Evolutionary conservation across 2,329 filamentous ascomycete species (phyloP).

Genomic region (Geosmithia morbida): DNA sequence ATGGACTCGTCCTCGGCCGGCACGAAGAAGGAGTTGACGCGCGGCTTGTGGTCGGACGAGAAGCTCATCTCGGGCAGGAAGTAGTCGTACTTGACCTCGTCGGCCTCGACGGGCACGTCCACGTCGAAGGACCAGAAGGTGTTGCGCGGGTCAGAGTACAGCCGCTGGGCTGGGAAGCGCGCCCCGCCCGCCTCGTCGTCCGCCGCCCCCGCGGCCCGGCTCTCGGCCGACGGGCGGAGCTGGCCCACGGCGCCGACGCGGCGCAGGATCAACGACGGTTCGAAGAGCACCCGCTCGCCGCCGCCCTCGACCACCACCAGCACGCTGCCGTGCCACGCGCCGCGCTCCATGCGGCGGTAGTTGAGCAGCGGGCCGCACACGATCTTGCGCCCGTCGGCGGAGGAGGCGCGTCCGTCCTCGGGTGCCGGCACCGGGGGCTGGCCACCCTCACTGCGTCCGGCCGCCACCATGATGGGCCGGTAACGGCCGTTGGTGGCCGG

Average conservation of each 20-base stretch:
- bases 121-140: conserved; percentile 94
- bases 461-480: conserved; percentile 34
- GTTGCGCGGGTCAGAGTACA: conserved; percentile 51
- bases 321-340: conserved; percentile 71
- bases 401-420: conserved; percentile 5
- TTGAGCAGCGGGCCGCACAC: conserved; percentile 64
- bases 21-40: conserved; percentile 65
- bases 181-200: conserved; percentile 13
- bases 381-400: conserved; percentile 40
- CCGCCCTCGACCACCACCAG: conserved; percentile 68
- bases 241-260: conserved; percentile 16
- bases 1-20: conserved; percentile 74
- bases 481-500: conserved; percentile 16
- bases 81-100: conserved; percentile 69
- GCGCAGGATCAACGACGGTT: conserved; percentile 44
- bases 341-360: conserved; percentile 60
- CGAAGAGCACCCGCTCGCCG: conserved; percentile 37
- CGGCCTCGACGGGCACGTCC: conserved; percentile 52
- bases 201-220: conserved; percentile 11
- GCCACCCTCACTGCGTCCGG: conserved; percentile 15
- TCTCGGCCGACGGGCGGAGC: conserved; percentile 6
- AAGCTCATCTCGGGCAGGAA: conserved; percentile 52
- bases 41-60: conserved; percentile 38
- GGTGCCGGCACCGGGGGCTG: conserved; percentile 8
- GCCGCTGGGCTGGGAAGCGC: conserved; percentile 28